Evolutionary conservation across 2,329 filamentous ascomycete species (phyloP).

Genomic region (Thermoascus crustaceus): DNA sequence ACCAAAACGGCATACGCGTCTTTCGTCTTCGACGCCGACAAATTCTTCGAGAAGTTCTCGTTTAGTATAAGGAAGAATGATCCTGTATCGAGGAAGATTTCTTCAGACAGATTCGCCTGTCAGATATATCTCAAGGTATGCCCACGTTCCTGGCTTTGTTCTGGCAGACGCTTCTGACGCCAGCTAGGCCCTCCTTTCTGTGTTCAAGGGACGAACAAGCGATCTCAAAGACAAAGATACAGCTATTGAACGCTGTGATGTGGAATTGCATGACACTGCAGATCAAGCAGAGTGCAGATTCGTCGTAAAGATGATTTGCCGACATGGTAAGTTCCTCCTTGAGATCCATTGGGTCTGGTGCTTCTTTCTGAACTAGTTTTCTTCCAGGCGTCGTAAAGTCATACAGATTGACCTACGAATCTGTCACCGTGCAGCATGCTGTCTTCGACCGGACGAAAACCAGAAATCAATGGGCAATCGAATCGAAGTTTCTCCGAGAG

Average conservation of each 20-base stretch:
- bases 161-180: background rate
- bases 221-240: conserved; percentile 51
- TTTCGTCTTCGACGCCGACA: conserved; percentile 45
- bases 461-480: conserved; percentile 52
- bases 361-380: background rate
- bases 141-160: conserved; percentile 12
- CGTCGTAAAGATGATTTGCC: conserved; percentile 54
- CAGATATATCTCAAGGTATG: conserved; percentile 50
- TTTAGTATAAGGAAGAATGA: conserved; percentile 33
- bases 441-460: conserved; percentile 52
- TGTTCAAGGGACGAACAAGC: conserved; percentile 51
- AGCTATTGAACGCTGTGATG: conserved; percentile 54
- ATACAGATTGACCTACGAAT: conserved; percentile 57
- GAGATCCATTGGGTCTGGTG: background rate
- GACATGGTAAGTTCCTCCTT: conserved; percentile 39
- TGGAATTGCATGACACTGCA: conserved; percentile 49
- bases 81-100: conserved; percentile 16
- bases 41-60: conserved; percentile 53
- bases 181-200: conserved; percentile 47
- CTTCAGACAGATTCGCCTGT: conserved; percentile 47
- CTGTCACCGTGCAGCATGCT: conserved; percentile 54
- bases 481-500: conserved; percentile 49
- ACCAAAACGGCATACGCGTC: conserved; percentile 58
- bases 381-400: conserved; percentile 53
- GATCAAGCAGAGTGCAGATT: conserved; percentile 53